Base-by-base conservation (phyloP, 805 yeast genomes). In the Lachancea kluyveri region DNA sequence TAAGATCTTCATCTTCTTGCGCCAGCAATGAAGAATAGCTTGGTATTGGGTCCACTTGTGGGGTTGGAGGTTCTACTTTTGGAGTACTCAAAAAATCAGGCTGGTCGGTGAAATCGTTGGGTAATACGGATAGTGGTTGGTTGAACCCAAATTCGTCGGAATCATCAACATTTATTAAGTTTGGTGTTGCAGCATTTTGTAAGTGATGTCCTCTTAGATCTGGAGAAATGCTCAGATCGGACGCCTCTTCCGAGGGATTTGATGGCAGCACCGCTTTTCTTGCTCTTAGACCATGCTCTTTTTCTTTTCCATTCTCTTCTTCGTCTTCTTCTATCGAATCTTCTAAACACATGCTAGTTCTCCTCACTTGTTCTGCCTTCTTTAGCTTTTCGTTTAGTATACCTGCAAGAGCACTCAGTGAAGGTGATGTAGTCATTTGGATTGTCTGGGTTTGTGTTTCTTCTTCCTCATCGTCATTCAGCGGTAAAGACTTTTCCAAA, bases 341-440 rank as follows among this genome's bases (percentile, higher is more conserved):
- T 17, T 43, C 43, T 5, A 42, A 29, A 6, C 40, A 15, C 24
- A 35, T 34, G 27, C 40, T 39, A 7, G 39, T 26, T n/a, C 43
- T 42, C 39, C 40, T 45, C 26, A 41, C 47, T 22, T 37, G 42
- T 21, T 49, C 59, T 11, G 59, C 56, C 27, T 38, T 45, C 18
- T 50, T 54, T 4, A 59, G 50, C 25, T 61, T 64, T 32, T 58
- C 61, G 34, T 58, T 63, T 22, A 65, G 44, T 16, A 64, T 54
- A 21, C 57, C 56, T 1, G 68, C 67, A n/a, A 65, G 38, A 0
- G 68, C 69, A 36, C 65, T 58, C 21, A 65, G 46, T 0, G 68
- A 63, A 3, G 70, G 70, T 2, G 69, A 64, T 14, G 64, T 53
- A 3, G 67, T 60, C 58, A 65, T 61, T 23, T 58, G 57, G 12